A percentile compares a stretch with the other conserved stretches of the same genome.
Evolutionary conservation across 176 grass and related monocot genomes (phyloP).

Genomic region (Triticum aestivum): DNA sequence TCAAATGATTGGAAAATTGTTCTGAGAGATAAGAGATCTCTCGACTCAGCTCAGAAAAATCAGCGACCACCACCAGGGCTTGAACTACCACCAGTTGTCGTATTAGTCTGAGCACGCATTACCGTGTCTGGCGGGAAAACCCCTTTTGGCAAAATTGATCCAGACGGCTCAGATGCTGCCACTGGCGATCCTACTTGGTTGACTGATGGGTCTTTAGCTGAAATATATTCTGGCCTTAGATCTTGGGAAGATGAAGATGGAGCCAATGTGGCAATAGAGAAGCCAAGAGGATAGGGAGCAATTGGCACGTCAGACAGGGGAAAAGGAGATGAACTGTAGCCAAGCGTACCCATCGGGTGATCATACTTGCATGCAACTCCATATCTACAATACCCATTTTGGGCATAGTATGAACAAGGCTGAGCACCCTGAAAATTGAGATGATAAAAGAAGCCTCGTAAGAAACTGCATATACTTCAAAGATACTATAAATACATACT

Average conservation of each 20-base stretch:
- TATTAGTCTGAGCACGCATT: constrained; percentile 49
- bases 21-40: constrained; percentile 43
- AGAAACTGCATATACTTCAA: constrained; percentile 21
- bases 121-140: constrained; percentile 40
- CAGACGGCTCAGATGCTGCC: constrained; percentile 36
- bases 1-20: constrained; percentile 60
- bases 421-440: constrained; percentile 61
- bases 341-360: constrained; percentile 64
- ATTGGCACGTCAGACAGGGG: constrained; percentile 58
- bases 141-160: constrained; percentile 48
- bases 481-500: not conserved
- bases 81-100: constrained; percentile 44
- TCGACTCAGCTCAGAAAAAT: constrained; percentile 42
- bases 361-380: constrained; percentile 82
- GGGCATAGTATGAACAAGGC: constrained; percentile 69
- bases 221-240: constrained; percentile 55
- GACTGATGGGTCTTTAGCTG: constrained; percentile 46
- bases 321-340: constrained; percentile 70
- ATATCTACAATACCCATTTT: constrained; percentile 83
- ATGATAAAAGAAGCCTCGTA: constrained; percentile 22
- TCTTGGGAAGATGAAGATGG: constrained; percentile 66
- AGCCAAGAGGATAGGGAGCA: constrained; percentile 58
- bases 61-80: constrained; percentile 48
- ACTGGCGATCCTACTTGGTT: constrained; percentile 47
- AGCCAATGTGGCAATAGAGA: constrained; percentile 54